These are phyloP conservation scores for Leishmania turanica DNA, from an alignment of 208 protist species.

Conservation along the genomic window DNA sequence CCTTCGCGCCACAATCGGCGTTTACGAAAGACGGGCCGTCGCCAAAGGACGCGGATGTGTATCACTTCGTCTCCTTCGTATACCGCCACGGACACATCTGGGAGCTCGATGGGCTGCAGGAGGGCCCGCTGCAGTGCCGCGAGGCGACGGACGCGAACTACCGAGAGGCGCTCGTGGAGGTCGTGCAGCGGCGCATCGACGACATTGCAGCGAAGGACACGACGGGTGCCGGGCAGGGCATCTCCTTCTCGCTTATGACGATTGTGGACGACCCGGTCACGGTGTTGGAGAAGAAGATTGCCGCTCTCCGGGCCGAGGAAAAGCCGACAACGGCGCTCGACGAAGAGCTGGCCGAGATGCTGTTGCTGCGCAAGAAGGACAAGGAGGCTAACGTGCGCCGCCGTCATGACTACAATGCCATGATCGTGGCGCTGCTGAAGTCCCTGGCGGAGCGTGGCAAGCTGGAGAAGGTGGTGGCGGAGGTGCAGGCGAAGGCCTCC, in stretches of 20 bases:
- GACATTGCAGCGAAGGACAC: constrained; percentile 61
- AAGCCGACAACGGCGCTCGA: constrained; percentile 62
- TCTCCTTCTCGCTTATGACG: constrained; percentile 97
- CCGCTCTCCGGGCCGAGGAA: constrained; percentile 35
- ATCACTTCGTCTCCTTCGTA: constrained; percentile 97
- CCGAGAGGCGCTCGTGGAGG: constrained; percentile 61
- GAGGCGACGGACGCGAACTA: constrained; percentile 75
- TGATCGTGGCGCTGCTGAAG: constrained; percentile 94
- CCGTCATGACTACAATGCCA: constrained; percentile 98
- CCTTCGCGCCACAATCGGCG: constrained; percentile 85
- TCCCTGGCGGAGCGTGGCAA: constrained; percentile 93
- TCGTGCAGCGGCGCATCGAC: constrained; percentile 91
- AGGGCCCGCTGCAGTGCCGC: constrained; percentile 83
- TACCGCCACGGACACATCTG: constrained; percentile 94
- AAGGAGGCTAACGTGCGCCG: constrained; percentile 94
- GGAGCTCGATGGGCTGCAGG: constrained; percentile 98
- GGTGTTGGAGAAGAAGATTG: constrained; percentile 73
- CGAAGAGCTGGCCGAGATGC: constrained; percentile 59
- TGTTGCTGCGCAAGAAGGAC: constrained; percentile 55
- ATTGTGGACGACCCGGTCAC: constrained; percentile 90
- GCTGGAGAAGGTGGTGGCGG: constrained; percentile 58
- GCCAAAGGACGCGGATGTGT: constrained; percentile 40
- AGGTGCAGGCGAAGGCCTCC: constrained; percentile 26
- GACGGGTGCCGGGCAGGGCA: constrained; percentile 69
- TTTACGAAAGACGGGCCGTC: constrained; percentile 41